Base-by-base conservation (phyloP, 1,139 yeast species). In the Torulaspora pretoriensis region DNA sequence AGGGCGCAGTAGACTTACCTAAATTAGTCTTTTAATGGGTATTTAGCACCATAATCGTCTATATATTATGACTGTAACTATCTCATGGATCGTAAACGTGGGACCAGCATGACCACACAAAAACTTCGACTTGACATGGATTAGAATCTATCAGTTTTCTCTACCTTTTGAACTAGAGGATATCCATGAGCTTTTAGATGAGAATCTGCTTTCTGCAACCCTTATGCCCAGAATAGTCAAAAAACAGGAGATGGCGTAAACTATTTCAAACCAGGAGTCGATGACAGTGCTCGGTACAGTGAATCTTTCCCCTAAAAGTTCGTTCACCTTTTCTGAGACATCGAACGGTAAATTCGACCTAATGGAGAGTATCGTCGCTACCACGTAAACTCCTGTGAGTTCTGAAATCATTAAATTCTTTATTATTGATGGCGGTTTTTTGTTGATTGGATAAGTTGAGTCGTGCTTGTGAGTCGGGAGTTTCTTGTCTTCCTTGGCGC, bases 181-280 rank as follows among this genome's bases (percentile, higher is more conserved):
- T n/a, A 29, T 29, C 36, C 36, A 34, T 14, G 28, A 34, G 19
- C 17, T 35, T 32, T 22, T 31, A 4, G 32, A 16, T 8, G 43
- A 31, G 10, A 54, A 34, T 2, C 53, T 49, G 34, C 55, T 39
- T 33, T 59, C 65, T 1, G 62, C 65, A 10, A 60, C 19, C 29
- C 53, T 55, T 4, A 81, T 68, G 40, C 78, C 77, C 1, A 76
- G 52, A 2, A 77, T 63, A 0, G 90, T 79, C 2, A 71, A 55
- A 1, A 78, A 57, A 48, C 84, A 77, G 3, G 84, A 72, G 4
- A 76, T 46, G 9, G 81, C 78, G 67, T 81, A 87, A 25, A 86
- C 77, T 51, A 80, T 72, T 58, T 89, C 96, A 59, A 86, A 88
- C 89, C 94, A 83, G 26, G 74, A 69, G 59, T 89, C 95, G 27